These are phyloP conservation scores for Coemansia sp. DNA, from an alignment of 192 early-diverging fungal species.

Conservation along the genomic window DNA sequence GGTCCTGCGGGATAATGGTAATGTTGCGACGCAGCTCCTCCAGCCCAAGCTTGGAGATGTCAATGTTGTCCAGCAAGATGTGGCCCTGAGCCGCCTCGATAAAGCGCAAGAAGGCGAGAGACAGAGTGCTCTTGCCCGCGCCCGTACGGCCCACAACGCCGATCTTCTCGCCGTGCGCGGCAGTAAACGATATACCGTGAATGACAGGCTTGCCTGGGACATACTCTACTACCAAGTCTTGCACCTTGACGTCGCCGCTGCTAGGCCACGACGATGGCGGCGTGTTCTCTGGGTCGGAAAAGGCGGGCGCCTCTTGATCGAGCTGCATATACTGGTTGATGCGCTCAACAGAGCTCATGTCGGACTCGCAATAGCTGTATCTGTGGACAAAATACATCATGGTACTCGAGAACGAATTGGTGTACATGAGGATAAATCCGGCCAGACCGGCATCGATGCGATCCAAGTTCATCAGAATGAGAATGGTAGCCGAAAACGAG, in stretches of 20 bases:
- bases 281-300: constrained; percentile 55
- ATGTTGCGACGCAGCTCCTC: constrained; percentile 68
- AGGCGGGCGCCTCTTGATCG: constrained; percentile 73
- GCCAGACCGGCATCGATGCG: constrained; percentile 73
- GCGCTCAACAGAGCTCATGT: constrained; percentile 81
- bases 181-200: constrained; percentile 44
- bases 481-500: constrained; percentile 59
- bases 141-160: constrained; percentile 57
- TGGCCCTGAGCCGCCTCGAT: constrained; percentile 65
- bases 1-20: constrained; percentile 80
- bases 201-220: constrained; percentile 22
- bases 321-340: constrained; percentile 73
- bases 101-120: constrained; percentile 72
- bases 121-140: constrained; percentile 71
- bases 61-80: constrained; percentile 72
- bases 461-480: constrained; percentile 53
- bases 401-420: constrained; percentile 75
- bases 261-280: constrained; percentile 61
- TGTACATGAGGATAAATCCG: constrained; percentile 77
- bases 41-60: constrained; percentile 68
- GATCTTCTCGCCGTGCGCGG: constrained; percentile 47
- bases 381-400: constrained; percentile 75
- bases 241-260: constrained; percentile 66
- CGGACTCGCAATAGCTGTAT: constrained; percentile 76
- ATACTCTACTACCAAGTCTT: constrained; percentile 56